Evolutionary conservation across 2,329 filamentous ascomycete genomes (phyloP).

Genomic region (Diaporthe sp.): DNA sequence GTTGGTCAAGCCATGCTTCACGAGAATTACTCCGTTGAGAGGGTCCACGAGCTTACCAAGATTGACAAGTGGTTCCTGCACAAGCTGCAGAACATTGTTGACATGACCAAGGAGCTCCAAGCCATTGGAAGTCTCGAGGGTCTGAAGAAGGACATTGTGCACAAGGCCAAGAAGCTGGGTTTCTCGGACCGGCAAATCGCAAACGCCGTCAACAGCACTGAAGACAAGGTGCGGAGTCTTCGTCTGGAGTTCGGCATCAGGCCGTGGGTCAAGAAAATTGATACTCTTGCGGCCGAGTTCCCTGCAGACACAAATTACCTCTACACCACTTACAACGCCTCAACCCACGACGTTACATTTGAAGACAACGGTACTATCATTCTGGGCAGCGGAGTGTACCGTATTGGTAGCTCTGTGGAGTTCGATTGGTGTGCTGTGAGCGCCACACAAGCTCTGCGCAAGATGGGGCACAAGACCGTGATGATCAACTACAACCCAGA

Average conservation of each 20-base stretch:
- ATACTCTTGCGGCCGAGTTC: slow-evolving; percentile 97
- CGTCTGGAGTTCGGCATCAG: slow-evolving; percentile 89
- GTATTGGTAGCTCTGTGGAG: slow-evolving; percentile 97
- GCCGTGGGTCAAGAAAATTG: slow-evolving; percentile 98
- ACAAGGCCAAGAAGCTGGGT: slow-evolving; percentile 96
- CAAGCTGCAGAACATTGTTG: slow-evolving; percentile 97
- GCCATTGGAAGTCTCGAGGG: slow-evolving; percentile 85
- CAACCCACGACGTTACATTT: slow-evolving; percentile 92
- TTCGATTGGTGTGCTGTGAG: slow-evolving; percentile 99
- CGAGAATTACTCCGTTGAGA: slow-evolving; percentile 94
- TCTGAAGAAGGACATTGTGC: slow-evolving; percentile 88
- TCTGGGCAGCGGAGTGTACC: slow-evolving; percentile 94
- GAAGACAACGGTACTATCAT: slow-evolving; percentile 92
- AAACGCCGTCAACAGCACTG: slow-evolving; percentile 84
- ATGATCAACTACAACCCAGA: slow-evolving; percentile 97
- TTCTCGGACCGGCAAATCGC: slow-evolving; percentile 98
- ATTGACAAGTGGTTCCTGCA: slow-evolving; percentile 99
- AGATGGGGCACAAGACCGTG: slow-evolving; percentile 95
- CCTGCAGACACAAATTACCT: slow-evolving; percentile 95
- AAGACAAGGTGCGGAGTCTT: slow-evolving; percentile 89
- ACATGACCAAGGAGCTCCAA: slow-evolving; percentile 89
- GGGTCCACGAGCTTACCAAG: slow-evolving; percentile 93
- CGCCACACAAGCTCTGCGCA: slow-evolving; percentile 83
- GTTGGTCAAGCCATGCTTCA: slow-evolving; percentile 98
- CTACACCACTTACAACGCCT: slow-evolving; percentile 98